Evolutionary conservation across 2,329 filamentous ascomycete genomes (phyloP).

Genomic region (Penicillium sp.): DNA sequence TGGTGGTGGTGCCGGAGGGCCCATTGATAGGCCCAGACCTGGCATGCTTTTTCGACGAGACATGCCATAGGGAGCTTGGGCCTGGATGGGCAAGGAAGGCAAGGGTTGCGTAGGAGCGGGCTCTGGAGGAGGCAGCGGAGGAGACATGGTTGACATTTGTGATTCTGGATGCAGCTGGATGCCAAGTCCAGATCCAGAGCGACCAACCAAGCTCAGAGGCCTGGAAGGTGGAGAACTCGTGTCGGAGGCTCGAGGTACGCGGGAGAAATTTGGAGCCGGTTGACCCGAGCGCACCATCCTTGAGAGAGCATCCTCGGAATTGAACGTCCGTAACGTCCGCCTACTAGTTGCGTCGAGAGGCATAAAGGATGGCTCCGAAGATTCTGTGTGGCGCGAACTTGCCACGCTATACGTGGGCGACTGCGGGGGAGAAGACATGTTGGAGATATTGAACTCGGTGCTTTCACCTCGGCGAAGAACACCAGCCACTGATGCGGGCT

Average conservation of each 20-base stretch:
- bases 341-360: slow-evolving; percentile 15
- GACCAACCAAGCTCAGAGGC: slow-evolving; percentile 22
- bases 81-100: slow-evolving; percentile 11
- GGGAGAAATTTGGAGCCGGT: slow-evolving; percentile 14
- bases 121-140: slow-evolving; percentile 5
- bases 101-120: slow-evolving; percentile 12
- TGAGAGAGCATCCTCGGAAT: slow-evolving; percentile 29
- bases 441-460: slow-evolving; percentile 19
- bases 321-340: slow-evolving; percentile 27
- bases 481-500: slow-evolving; percentile 13
- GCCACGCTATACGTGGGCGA: slow-evolving; percentile 29
- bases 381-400: slow-evolving; percentile 22
- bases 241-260: slow-evolving; percentile 14
- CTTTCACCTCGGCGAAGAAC: slow-evolving; percentile 14
- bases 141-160: background rate
- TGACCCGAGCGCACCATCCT: slow-evolving; percentile 16
- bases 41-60: slow-evolving; percentile 35
- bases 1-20: slow-evolving; percentile 33
- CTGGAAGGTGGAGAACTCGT: slow-evolving; percentile 18
- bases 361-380: slow-evolving; percentile 17
- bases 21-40: slow-evolving; percentile 29
- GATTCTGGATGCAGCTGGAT: slow-evolving; percentile 9
- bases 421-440: slow-evolving; percentile 32
- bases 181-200: slow-evolving; percentile 11
- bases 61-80: slow-evolving; percentile 15